A percentile compares a stretch with the other conserved stretches of the same genome.
These are phyloP conservation scores for Conidiobolus coronatus DNA, from an alignment of 371 early-diverging fungal species.

Conservation along the genomic window DNA sequence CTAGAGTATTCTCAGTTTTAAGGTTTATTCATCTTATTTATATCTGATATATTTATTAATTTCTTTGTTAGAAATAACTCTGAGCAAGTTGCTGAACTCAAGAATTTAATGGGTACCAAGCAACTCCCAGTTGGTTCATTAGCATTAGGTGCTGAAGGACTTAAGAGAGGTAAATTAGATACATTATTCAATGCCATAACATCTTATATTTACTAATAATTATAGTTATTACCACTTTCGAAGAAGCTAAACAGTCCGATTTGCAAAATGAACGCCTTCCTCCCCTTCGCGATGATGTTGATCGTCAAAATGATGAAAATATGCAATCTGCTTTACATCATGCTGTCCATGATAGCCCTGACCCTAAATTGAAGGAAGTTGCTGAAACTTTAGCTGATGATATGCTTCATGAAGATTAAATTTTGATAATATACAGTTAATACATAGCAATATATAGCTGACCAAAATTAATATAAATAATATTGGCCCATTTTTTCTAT, in stretches of 20 bases:
- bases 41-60: neutral
- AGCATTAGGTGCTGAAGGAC: conserved; percentile 73
- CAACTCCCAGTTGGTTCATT: conserved; percentile 64
- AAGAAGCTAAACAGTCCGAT: conserved; percentile 74
- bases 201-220: neutral
- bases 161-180: conserved; percentile 37
- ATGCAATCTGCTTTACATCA: conserved; percentile 23
- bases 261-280: conserved; percentile 81
- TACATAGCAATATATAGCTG: too few species aligned
- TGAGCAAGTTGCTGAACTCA: conserved; percentile 80
- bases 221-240: conserved; percentile 64
- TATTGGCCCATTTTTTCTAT: too few species aligned
- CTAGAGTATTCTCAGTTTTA: conserved; percentile 66
- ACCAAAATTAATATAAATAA: too few species aligned
- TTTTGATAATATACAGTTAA: too few species aligned
- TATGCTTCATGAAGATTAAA: neutral
- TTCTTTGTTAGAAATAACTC: conserved; percentile 31
- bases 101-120: conserved; percentile 59
- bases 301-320: conserved; percentile 11
- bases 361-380: neutral
- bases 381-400: neutral
- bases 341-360: conserved; percentile 15
- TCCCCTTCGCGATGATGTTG: conserved; percentile 35
- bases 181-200: neutral
- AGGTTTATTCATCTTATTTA: conserved; percentile 16